These are phyloP conservation scores for Ceratocystis eucalypticola DNA, from an alignment of 2,329 filamentous ascomycete species.

Conservation along the genomic window DNA sequence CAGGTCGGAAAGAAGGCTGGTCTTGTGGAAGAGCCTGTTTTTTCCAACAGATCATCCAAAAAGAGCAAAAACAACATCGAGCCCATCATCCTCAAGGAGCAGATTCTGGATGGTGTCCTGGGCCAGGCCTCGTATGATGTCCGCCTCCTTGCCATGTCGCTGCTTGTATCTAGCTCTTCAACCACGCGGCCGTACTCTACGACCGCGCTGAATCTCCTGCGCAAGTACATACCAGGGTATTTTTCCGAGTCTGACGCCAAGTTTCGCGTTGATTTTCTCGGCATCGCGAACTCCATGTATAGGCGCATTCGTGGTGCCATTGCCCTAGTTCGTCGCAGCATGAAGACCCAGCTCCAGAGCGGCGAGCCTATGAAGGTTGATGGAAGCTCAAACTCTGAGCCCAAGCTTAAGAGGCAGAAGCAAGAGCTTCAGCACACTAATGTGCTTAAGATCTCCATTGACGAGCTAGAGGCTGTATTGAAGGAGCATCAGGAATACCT, in stretches of 20 bases:
- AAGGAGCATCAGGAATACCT: slow-evolving; percentile 50
- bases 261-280: slow-evolving; percentile 67
- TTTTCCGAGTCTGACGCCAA: slow-evolving; percentile 79
- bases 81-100: slow-evolving; percentile 29
- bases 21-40: slow-evolving; percentile 49
- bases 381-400: slow-evolving; percentile 20
- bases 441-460: slow-evolving; percentile 29
- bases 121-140: slow-evolving; percentile 48
- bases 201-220: slow-evolving; percentile 48
- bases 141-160: slow-evolving; percentile 65
- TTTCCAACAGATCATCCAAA: slow-evolving; percentile 16
- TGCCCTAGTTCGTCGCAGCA: slow-evolving; percentile 37
- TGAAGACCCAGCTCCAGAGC: slow-evolving; percentile 25
- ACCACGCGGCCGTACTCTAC: slow-evolving; percentile 59
- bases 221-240: slow-evolving; percentile 52
- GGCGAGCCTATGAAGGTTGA: slow-evolving; percentile 28
- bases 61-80: slow-evolving; percentile 18
- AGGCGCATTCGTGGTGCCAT: slow-evolving; percentile 59
- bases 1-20: slow-evolving; percentile 59
- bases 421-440: slow-evolving; percentile 30
- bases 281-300: slow-evolving; percentile 61
- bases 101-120: slow-evolving; percentile 39
- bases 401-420: slow-evolving; percentile 21
- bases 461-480: slow-evolving; percentile 30
- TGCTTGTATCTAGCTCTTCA: slow-evolving; percentile 63